phyloP scores from a whole-genome alignment of 257 asterid genomes.

The Scutellaria baicalensis region DNA sequence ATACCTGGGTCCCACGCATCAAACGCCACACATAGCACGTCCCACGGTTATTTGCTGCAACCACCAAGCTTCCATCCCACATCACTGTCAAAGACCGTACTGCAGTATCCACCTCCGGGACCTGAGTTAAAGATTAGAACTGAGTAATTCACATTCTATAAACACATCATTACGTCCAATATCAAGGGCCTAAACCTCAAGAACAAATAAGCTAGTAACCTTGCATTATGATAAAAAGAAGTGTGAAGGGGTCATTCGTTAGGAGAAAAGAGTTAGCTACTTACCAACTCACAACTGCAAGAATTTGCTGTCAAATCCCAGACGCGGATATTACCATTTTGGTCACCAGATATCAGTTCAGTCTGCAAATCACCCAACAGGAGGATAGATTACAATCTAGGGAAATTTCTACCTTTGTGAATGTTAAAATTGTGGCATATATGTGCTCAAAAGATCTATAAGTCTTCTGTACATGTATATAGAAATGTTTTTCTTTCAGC shows the following conservation, averaged over 20 bases:
- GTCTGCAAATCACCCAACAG: constrained; percentile 41
- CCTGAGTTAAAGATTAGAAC: constrained; percentile 33
- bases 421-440: neutral
- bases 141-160: neutral
- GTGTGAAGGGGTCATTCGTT: neutral
- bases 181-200: neutral
- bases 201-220: neutral
- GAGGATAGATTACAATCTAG: neutral
- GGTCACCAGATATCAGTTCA: constrained; percentile 97
- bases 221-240: neutral
- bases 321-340: constrained; percentile 96
- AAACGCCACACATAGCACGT: constrained; percentile 96
- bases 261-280: constrained; percentile 6
- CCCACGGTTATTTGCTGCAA: constrained; percentile 90
- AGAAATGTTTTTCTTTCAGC: neutral
- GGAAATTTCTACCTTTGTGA: neutral
- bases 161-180: neutral
- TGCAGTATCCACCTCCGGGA: constrained; percentile 96
- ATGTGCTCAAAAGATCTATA: neutral
- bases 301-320: constrained; percentile 99
- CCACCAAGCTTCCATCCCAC: constrained; percentile 99
- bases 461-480: neutral
- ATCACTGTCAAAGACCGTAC: constrained; percentile 86
- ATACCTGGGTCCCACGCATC: constrained; percentile 79
- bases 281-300: constrained; percentile 96